Base-by-base conservation (phyloP, 2,329 filamentous ascomycete species). In the Ascochyta fabae region DNA sequence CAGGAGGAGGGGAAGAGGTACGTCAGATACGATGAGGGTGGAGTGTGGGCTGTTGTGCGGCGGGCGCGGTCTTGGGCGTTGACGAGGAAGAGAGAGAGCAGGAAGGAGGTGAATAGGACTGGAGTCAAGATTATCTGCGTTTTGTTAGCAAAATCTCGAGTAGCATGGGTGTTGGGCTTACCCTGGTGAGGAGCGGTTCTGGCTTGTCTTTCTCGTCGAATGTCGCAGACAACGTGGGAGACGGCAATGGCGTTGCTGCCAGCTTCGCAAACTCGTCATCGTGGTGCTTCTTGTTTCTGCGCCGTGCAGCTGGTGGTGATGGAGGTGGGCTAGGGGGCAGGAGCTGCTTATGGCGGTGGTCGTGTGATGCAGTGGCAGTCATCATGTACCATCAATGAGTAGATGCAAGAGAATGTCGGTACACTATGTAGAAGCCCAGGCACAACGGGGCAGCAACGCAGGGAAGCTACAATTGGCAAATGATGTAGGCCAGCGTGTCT, bases 41-140 rank as follows among this genome's bases (percentile, higher is more conserved):
- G 54, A 73, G 72, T 54, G 42, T 62, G 57, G 6, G 69, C 61
- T 34, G 64, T 72, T 59, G 65, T 77, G 74, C 73, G 86, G 79
- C 72, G 80, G 68, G 66, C 79, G 67, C 65, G 84, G 75, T 81
- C 85, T 54, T 80, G 80, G 46, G 81, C 76, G 75, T 90, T 87
- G 39, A 90, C 81, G 47, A 88, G 73, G 68, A 82, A 80, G 41
- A 90, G 82, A 2, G 87, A 89, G 60, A 89, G 41, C 38, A 91
- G 71, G 74, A 90, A 89, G 22, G 85, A 83, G 46, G 85, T 77
- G 70, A 89, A 84, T 60, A 86, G 80, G 58, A 90, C 62, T 7
- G 88, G 87, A 0, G 86, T 88, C 75, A 88, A 79, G 62, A 90
- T 58, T 56, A 79, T 65, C 76, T 76, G 29, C 29, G 10, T 47